phyloP scores from a whole-genome alignment of 2,329 filamentous ascomycete genomes.

The Hypoxylon sp. region DNA sequence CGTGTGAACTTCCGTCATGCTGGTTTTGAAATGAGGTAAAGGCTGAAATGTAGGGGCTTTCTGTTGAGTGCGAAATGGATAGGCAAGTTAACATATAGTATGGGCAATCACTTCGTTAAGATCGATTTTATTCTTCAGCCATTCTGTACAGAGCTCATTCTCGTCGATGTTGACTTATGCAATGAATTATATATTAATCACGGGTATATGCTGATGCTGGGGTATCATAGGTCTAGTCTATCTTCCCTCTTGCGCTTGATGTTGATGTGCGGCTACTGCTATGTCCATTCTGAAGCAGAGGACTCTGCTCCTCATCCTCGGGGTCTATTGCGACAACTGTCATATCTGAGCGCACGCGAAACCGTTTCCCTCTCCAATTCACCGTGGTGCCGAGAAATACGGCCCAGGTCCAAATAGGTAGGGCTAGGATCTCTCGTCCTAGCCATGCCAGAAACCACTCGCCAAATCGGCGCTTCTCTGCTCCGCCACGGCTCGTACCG shows the following conservation, averaged over 20 bases:
- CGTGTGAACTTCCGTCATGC: background rate
- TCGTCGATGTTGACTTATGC: conserved; percentile 4
- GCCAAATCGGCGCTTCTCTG: conserved; percentile 69
- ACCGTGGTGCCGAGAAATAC: conserved; percentile 91
- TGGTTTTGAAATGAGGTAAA: background rate
- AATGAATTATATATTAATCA: conserved; percentile 35
- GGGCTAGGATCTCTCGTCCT: conserved; percentile 83
- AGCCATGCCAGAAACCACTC: conserved; percentile 89
- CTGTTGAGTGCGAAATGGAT: background rate
- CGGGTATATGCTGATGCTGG: conserved; percentile 19
- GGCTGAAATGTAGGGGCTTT: background rate
- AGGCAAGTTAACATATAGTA: too few species aligned
- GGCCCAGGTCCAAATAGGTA: conserved; percentile 92
- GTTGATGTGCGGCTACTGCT: conserved; percentile 14
- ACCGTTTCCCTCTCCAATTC: conserved; percentile 86
- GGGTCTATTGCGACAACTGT: conserved; percentile 71
- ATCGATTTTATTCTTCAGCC: background rate
- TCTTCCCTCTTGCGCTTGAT: conserved; percentile 35
- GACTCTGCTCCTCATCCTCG: conserved; percentile 25
- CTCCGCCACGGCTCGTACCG: conserved; percentile 58
- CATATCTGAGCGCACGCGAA: conserved; percentile 87
- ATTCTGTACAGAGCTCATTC: background rate
- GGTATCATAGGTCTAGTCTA: conserved; percentile 44
- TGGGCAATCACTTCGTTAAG: too few species aligned
- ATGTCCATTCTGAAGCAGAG: conserved; percentile 24